Evolutionary conservation across 148 eudicot species (phyloP).

Genomic region (Salicornia ramosissima): DNA sequence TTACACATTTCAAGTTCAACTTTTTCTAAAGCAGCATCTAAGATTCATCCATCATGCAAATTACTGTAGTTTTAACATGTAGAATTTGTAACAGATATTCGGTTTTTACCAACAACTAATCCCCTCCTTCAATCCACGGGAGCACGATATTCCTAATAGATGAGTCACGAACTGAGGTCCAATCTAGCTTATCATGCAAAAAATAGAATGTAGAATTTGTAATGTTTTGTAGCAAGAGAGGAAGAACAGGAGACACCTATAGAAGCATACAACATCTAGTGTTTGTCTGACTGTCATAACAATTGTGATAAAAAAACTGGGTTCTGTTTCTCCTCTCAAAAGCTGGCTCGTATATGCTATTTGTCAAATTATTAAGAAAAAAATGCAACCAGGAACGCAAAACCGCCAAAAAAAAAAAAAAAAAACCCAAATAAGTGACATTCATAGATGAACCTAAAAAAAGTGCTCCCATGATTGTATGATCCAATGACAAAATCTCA

Average conservation of each 20-base stretch:
- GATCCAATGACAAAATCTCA: background rate
- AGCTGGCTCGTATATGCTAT: too few species aligned
- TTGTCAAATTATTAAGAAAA: background rate
- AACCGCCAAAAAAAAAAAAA: too few species aligned
- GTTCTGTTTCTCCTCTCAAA: too few species aligned
- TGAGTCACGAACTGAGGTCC: too few species aligned
- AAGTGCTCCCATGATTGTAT: background rate
- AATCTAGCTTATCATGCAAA: too few species aligned
- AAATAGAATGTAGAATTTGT: background rate
- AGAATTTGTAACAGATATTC: background rate
- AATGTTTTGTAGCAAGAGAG: background rate
- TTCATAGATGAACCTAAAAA: conserved; percentile 1
- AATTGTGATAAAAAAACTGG: background rate
- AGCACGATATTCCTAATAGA: too few species aligned
- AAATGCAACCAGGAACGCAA: background rate
- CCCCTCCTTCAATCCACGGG: too few species aligned
- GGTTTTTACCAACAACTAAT: too few species aligned
- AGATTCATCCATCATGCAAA: background rate
- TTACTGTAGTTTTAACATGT: background rate
- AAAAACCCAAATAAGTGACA: background rate
- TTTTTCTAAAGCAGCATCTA: background rate
- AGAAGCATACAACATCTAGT: background rate
- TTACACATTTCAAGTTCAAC: background rate
- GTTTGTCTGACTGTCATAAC: background rate
- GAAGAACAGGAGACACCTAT: background rate